These are phyloP conservation scores for Rhodosporidiobolus odoratus DNA, from an alignment of 768 basidiomycete genomes.

Conservation along the genomic window DNA sequence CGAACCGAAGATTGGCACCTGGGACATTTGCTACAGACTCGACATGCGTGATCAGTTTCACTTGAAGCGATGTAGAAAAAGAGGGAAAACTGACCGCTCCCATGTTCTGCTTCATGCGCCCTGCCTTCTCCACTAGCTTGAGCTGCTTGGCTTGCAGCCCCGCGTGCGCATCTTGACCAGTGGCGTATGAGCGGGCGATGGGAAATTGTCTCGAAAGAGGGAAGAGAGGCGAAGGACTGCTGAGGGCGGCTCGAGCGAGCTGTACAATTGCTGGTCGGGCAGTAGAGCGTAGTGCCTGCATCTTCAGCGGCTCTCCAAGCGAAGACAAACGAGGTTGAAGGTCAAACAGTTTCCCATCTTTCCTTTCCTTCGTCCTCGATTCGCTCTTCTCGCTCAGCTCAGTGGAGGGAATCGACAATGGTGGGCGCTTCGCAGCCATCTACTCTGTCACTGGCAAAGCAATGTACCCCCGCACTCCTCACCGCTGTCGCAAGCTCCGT, in stretches of 20 bases:
- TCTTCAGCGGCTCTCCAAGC: neutral
- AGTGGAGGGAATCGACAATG: neutral
- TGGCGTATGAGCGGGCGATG: slow-evolving; percentile 5
- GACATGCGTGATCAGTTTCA: neutral
- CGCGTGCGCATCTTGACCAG: neutral
- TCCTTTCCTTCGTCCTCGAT: neutral
- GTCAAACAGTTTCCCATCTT: neutral
- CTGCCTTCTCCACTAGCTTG: slow-evolving; percentile 32
- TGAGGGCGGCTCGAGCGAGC: neutral
- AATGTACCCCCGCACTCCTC: neutral
- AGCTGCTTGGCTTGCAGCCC: slow-evolving; percentile 29
- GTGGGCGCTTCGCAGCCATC: neutral
- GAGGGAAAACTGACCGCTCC: slow-evolving; percentile 15
- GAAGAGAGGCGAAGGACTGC: neutral
- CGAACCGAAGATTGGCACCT: slow-evolving; percentile 27
- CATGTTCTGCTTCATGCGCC: slow-evolving; percentile 35
- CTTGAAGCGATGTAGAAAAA: neutral
- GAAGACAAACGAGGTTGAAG: neutral
- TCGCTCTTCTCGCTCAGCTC: neutral
- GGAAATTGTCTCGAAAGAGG: neutral
- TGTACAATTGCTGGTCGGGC: too few relatives aligned
- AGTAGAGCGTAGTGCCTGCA: neutral
- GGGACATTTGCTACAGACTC: neutral
- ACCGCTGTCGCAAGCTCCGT: neutral
- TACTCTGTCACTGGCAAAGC: neutral